A percentile compares a stretch with the other conserved stretches of the same genome.
These are phyloP conservation scores for Paramyrothecium roridum DNA, from an alignment of 2,329 filamentous ascomycete genomes.

Conservation along the genomic window DNA sequence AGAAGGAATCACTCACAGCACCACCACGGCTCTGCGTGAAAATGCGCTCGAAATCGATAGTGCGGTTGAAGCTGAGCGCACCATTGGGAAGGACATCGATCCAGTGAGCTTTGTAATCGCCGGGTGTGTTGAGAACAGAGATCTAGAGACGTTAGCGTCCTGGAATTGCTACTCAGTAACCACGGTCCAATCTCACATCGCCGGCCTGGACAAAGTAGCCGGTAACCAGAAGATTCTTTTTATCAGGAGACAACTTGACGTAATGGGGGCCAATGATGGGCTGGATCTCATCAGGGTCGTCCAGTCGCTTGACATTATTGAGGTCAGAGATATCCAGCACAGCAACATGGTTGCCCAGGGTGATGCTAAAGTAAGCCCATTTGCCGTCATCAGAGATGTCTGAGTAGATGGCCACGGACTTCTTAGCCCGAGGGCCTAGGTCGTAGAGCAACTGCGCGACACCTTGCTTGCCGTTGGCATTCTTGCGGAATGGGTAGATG, in stretches of 20 bases:
- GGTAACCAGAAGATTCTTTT: slow-evolving; percentile 62
- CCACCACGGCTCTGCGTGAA: slow-evolving; percentile 52
- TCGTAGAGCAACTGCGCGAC: slow-evolving; percentile 56
- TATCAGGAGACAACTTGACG: slow-evolving; percentile 60
- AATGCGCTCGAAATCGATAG: slow-evolving; percentile 52
- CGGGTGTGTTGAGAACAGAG: slow-evolving; percentile 57
- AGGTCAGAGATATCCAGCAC: slow-evolving; percentile 60
- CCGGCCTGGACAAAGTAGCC: slow-evolving; percentile 65
- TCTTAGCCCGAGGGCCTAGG: slow-evolving; percentile 52
- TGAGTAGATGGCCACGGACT: slow-evolving; percentile 57
- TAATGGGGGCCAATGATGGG: slow-evolving; percentile 61
- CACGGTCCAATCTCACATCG: slow-evolving; percentile 26
- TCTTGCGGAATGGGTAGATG: slow-evolving; percentile 59
- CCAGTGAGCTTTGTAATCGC: slow-evolving; percentile 60
- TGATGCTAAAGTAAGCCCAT: slow-evolving; percentile 57
- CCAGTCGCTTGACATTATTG: slow-evolving; percentile 57
- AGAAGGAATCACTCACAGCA: slow-evolving; percentile 24
- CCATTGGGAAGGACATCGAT: slow-evolving; percentile 56
- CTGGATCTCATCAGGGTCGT: slow-evolving; percentile 56
- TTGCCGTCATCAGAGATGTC: slow-evolving; percentile 57
- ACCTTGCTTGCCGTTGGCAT: slow-evolving; percentile 53
- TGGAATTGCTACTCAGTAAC: too few relatives aligned
- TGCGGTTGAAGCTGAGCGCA: slow-evolving; percentile 55
- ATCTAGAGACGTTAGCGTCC: slow-evolving; percentile 33
- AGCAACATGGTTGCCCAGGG: slow-evolving; percentile 56